Base-by-base conservation (phyloP, 495 filamentous ascomycete species). In the Penicillium turbatum region DNA sequence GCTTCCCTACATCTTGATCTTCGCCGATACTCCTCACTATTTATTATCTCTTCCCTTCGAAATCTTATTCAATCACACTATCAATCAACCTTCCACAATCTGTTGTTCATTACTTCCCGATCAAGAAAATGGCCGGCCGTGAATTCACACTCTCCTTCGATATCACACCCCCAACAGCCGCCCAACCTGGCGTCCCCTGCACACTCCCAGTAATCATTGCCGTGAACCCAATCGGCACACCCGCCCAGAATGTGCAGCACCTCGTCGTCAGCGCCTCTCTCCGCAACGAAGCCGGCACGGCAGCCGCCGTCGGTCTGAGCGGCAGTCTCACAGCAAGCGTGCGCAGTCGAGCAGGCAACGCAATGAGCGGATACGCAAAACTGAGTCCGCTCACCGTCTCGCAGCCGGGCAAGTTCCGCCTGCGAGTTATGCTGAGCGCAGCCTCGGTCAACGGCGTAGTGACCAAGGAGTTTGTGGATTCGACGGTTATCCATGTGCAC, bases 71-170 rank as follows among this genome's bases (percentile, higher is more conserved):
- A 38, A 5, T 7, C 3, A 6, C 27, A 43, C 51, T 31, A 27
- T 38, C 31, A n/a, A 21, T 48, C 56, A 51, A 51, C 55, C 45
- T 51, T 43, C 45, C 31, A 35, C 40, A 30, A 52, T 50, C 42
- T 57, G 24, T 19, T 1, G 12, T 5, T 11, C 16, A 19, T 37
- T 44, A 40, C 42, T 32, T 32, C 44, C 46, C 29, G 17, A 53
- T 55, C 53, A 16, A 13, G 40, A 64, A 26, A 24, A 74, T 74
- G 71, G 65, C 59, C 47, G 58, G 36, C 29, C 68, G 65, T 24
- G 68, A 71, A 57, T 75, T 70, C 49, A 60, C 54, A 21, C 62
- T 73, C 16, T 61, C 61, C 8, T 73, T 75, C 46, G 69, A 73
- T 53, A 58, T 63, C 26, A 41, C 59, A 19, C 72, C 72, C 42